A percentile compares a stretch with the other conserved stretches of the same genome.
phyloP scores from a whole-genome alignment of 495 filamentous ascomycete genomes.

The Xylaria curta region DNA sequence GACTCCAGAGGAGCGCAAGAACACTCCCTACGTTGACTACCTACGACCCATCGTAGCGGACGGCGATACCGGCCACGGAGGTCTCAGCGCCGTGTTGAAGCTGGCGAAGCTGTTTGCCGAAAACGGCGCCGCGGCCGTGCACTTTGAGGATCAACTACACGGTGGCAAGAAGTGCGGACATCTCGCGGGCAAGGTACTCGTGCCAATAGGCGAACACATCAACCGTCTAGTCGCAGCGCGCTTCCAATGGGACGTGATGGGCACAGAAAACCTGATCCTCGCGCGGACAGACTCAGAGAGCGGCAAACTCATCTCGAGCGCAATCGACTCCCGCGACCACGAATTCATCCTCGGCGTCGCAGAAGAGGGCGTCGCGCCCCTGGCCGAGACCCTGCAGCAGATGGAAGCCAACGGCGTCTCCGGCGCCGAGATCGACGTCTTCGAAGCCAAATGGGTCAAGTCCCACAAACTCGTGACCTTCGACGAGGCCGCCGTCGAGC shows the following conservation, averaged over 20 bases:
- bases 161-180: constrained; percentile 99
- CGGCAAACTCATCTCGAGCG: constrained; percentile 85
- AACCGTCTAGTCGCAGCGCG: constrained; percentile 89
- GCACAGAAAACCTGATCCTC: constrained; percentile 89
- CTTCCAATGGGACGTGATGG: constrained; percentile 99
- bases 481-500: constrained; percentile 83
- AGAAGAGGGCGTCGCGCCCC: constrained; percentile 69
- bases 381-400: constrained; percentile 86
- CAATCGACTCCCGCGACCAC: constrained; percentile 92
- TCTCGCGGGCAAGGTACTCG: constrained; percentile 93
- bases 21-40: constrained; percentile 86
- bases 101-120: constrained; percentile 98
- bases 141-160: constrained; percentile 97
- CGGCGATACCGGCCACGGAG: constrained; percentile 94
- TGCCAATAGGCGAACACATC: constrained; percentile 94
- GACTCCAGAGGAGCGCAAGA: constrained; percentile 70
- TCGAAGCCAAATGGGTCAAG: constrained; percentile 90
- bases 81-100: constrained; percentile 90
- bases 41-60: constrained; percentile 96
- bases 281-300: constrained; percentile 95
- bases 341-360: constrained; percentile 92
- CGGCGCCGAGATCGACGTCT: constrained; percentile 80
- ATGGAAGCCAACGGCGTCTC: constrained; percentile 84
- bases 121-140: constrained; percentile 93
- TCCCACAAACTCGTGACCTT: constrained; percentile 86